Evolutionary conservation across 2,329 filamentous ascomycete species (phyloP), one percentile per base, ranked within the genome.

Genomic region (Daldinia sp.): DNA sequence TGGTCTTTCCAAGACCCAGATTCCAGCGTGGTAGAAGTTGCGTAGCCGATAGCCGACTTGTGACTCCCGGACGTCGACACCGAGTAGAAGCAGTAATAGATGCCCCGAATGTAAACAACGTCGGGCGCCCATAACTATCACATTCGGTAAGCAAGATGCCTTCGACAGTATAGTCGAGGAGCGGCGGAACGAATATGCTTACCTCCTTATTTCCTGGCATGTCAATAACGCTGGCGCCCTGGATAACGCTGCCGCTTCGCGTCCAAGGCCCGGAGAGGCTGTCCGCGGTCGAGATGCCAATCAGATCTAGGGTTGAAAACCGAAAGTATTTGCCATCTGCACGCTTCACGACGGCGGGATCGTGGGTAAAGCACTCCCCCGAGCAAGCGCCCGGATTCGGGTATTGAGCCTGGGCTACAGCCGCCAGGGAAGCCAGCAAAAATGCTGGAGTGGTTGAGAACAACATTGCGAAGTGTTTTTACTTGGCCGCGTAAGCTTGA

Each of bases 171-270:
- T 47, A n/a, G 23, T 13, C n/a, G n/a, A n/a, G n/a, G n/a, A n/a
- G n/a, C n/a, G n/a, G n/a, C n/a, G n/a, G n/a, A n/a, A n/a, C n/a
- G n/a, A n/a, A 13, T 11, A 15, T 43, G 32, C 62, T 61, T 17
- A 64, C 62, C 27, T 58, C 64, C 8, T 49, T 43, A 23, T 66
- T 66, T 1, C 64, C 64, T 2, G 48, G 23, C 29, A 61, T 34
- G 13, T 66, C 76, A 52, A 87, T 75, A 7, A 83, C 82, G 0
- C 78, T 80, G 10, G 76, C 66, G 34, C 85, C 85, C 3, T 77
- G 79, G 61, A 66, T 66, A n/a, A 66, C 61, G 13, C 64, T 66
- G 11, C 87, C 85, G 3, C 79, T 84, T 82, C 83, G 87, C 7
- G 75, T 79, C n/a, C 83, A 78, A 11, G 77, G 75, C 0, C 78